Percentiles rank a stretch among this genome's conserved stretches.
phyloP scores from a whole-genome alignment of 129 eudicot genomes.

The Centrapalus pauciflorus region DNA sequence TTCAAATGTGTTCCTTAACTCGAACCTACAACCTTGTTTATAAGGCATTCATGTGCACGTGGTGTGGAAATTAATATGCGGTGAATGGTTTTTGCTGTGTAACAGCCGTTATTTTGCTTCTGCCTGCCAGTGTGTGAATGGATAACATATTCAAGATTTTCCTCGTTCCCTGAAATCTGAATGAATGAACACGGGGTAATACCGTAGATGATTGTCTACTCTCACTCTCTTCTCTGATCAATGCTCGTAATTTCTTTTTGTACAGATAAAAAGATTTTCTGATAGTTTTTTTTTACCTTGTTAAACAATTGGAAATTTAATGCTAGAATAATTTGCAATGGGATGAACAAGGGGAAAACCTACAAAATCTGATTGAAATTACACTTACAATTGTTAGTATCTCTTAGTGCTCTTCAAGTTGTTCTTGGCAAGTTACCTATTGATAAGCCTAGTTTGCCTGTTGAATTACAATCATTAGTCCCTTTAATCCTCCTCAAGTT shows the following conservation, averaged over 20 bases:
- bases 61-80: conserved; percentile 1
- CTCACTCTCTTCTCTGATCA: neutral
- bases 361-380: too few species aligned
- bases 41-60: neutral
- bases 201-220: neutral
- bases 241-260: too few species aligned
- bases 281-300: too few species aligned
- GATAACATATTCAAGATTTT: conserved; percentile 51
- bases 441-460: neutral
- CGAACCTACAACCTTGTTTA: neutral
- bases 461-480: too few species aligned
- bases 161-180: conserved; percentile 25
- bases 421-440: neutral
- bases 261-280: too few species aligned
- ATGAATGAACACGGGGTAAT: conserved; percentile 31
- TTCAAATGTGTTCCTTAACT: neutral
- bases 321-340: too few species aligned
- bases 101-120: conserved; percentile 44
- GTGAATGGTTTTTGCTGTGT: conserved; percentile 24
- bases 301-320: neutral
- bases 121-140: conserved; percentile 47
- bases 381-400: too few species aligned
- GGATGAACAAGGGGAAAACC: too few species aligned
- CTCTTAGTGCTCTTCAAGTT: too few species aligned
- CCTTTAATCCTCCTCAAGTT: too few species aligned